These are phyloP conservation scores for Amanita jacksonii DNA, from an alignment of 768 basidiomycete species.

Conservation along the genomic window DNA sequence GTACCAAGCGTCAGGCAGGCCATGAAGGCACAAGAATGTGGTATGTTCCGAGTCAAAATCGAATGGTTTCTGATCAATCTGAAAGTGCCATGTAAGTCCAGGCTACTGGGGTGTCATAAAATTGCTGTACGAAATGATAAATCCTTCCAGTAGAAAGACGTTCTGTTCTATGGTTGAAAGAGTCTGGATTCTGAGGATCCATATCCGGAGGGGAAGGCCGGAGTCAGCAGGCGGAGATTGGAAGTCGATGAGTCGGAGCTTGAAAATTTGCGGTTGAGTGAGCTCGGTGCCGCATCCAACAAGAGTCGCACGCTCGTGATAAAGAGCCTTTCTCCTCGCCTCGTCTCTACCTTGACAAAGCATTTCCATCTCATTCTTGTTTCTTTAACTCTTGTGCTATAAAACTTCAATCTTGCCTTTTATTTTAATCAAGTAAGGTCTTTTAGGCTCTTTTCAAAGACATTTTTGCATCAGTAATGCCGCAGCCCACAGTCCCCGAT, in stretches of 20 bases:
- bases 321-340: slow-evolving; percentile 1
- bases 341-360: not conserved
- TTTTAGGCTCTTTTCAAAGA: slow-evolving; percentile 6
- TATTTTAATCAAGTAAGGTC: slow-evolving; percentile 26
- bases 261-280: slow-evolving; percentile 5
- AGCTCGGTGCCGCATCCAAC: slow-evolving; percentile 9
- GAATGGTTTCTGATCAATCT: slow-evolving; percentile 51
- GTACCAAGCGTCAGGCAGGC: slow-evolving; percentile 63
- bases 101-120: not conserved
- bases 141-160: slow-evolving; percentile 47
- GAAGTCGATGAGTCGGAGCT: slow-evolving; percentile 5
- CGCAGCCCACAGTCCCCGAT: slow-evolving; percentile 17
- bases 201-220: too few relatives aligned
- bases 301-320: not conserved
- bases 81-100: not conserved
- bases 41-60: slow-evolving; percentile 29
- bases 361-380: not conserved
- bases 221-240: too few relatives aligned
- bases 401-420: slow-evolving; percentile 14
- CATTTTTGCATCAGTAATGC: not conserved
- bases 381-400: slow-evolving; percentile 5
- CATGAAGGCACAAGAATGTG: slow-evolving; percentile 68
- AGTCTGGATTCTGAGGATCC: slow-evolving; percentile 16
- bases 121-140: slow-evolving; percentile 51
- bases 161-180: slow-evolving; percentile 46